Evolutionary conservation across 495 filamentous ascomycete genomes (phyloP).

Genomic region (Neurospora sp.): DNA sequence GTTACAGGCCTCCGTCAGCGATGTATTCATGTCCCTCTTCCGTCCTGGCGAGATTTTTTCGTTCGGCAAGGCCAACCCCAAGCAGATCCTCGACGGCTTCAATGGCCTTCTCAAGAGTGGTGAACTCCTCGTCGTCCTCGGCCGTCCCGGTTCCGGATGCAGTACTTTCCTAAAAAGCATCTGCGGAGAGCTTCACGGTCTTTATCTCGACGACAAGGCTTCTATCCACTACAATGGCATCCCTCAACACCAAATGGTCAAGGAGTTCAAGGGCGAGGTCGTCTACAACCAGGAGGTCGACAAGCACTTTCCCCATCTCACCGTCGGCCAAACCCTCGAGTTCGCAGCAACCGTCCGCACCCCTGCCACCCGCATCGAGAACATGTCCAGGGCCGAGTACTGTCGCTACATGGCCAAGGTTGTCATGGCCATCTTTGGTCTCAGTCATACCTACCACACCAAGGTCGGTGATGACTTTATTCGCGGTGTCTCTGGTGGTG

Average conservation of each 20-base stretch:
- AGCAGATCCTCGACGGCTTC: slow-evolving; percentile 59
- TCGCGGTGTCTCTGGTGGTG: slow-evolving; percentile 53
- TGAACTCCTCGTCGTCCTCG: slow-evolving; percentile 73
- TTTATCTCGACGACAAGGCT: slow-evolving; percentile 31
- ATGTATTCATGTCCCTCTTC: slow-evolving; percentile 38
- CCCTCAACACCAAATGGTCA: slow-evolving; percentile 42
- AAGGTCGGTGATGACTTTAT: slow-evolving; percentile 77
- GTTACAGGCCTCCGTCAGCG: slow-evolving; percentile 46
- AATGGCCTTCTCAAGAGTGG: slow-evolving; percentile 63
- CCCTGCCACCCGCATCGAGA: slow-evolving; percentile 51
- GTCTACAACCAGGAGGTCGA: slow-evolving; percentile 49
- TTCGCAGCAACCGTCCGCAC: slow-evolving; percentile 59
- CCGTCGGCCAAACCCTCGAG: slow-evolving; percentile 55
- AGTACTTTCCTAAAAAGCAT: slow-evolving; percentile 63
- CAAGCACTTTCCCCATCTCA: slow-evolving; percentile 55
- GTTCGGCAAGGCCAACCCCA: slow-evolving; percentile 15
- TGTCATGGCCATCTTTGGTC: slow-evolving; percentile 67
- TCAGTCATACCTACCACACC: slow-evolving; percentile 49
- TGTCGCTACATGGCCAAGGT: slow-evolving; percentile 57
- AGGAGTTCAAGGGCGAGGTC: slow-evolving; percentile 53
- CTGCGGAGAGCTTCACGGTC: slow-evolving; percentile 52
- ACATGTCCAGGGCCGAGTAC: slow-evolving; percentile 52
- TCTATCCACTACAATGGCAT: slow-evolving; percentile 42
- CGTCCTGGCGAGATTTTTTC: slow-evolving; percentile 35
- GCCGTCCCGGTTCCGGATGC: slow-evolving; percentile 50